phyloP scores from a whole-genome alignment of 192 early-diverging fungal species.

The Dispira simplex region DNA sequence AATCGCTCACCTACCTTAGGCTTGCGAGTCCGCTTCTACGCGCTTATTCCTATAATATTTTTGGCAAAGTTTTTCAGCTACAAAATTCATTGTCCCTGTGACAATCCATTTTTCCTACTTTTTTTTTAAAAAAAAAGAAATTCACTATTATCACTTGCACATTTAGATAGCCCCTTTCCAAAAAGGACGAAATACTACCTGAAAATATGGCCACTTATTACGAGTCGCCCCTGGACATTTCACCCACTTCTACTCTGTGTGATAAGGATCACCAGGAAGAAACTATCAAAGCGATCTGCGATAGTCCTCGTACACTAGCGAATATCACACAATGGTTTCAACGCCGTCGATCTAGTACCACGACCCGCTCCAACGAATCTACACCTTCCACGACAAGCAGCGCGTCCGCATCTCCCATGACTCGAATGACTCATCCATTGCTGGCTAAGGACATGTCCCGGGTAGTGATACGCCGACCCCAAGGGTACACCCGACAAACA shows the following conservation, averaged over 20 bases:
- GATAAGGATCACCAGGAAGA: neutral
- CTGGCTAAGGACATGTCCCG: neutral
- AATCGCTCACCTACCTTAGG: no score
- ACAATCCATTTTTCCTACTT: no score
- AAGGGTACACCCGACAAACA: conserved; percentile 14
- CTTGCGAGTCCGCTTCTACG: no score
- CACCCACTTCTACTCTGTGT: conserved; percentile 5
- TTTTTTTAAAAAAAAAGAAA: no score
- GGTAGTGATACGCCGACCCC: neutral
- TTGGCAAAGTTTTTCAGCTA: no score
- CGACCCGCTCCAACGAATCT: conserved; percentile 4
- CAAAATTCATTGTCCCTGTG: no score
- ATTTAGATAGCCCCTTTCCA: no score
- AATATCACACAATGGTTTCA: conserved; percentile 8
- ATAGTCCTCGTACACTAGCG: neutral
- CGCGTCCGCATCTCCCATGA: neutral
- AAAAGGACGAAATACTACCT: no score
- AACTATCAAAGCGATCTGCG: neutral
- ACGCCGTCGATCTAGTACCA: conserved; percentile 7
- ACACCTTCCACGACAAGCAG: neutral
- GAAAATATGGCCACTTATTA: neutral
- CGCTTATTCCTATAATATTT: no score
- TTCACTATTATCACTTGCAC: no score
- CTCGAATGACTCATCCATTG: neutral
- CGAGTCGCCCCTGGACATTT: neutral